phyloP scores from a whole-genome alignment of 352 stramenopile genomes.

The Phytopythium boreale region DNA sequence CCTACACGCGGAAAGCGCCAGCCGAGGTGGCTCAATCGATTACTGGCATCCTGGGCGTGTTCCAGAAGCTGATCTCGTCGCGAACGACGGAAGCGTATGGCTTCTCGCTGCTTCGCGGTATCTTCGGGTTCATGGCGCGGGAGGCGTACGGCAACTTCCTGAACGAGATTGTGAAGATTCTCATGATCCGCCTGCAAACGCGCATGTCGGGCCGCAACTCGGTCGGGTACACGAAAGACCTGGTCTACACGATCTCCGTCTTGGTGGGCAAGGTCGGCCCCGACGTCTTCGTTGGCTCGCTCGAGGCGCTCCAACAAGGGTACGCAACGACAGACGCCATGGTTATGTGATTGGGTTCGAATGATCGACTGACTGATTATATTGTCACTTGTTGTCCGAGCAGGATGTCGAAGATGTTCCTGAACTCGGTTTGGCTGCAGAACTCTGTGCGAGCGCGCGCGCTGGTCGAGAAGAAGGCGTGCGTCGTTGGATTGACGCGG shows the following conservation, averaged over 20 bases:
- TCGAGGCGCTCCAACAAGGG: constrained; percentile 89
- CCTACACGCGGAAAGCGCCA: constrained; percentile 95
- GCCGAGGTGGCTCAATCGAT: constrained; percentile 82
- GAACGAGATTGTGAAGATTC: constrained; percentile 92
- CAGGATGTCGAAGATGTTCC: constrained; percentile 91
- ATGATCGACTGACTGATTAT: neutral
- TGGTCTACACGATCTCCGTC: constrained; percentile 88
- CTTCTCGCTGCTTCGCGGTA: constrained; percentile 91
- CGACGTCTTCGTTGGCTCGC: constrained; percentile 62
- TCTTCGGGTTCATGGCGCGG: constrained; percentile 88
- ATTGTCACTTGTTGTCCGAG: constrained; percentile 24
- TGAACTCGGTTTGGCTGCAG: constrained; percentile 86
- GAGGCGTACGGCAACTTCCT: constrained; percentile 75
- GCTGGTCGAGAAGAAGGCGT: constrained; percentile 61
- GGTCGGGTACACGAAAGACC: constrained; percentile 76
- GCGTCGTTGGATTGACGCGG: constrained; percentile 61
- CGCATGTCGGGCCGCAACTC: constrained; percentile 89
- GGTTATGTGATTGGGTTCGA: constrained; percentile 12
- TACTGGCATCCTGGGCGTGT: constrained; percentile 94
- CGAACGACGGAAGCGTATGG: constrained; percentile 91
- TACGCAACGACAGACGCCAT: constrained; percentile 28
- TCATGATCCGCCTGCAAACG: constrained; percentile 93
- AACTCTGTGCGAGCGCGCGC: constrained; percentile 74
- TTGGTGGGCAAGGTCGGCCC: constrained; percentile 89
- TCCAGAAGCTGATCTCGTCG: constrained; percentile 97